Base-by-base conservation (phyloP, 768 basidiomycete genomes). In the Holtermanniella nyarrowii region DNA sequence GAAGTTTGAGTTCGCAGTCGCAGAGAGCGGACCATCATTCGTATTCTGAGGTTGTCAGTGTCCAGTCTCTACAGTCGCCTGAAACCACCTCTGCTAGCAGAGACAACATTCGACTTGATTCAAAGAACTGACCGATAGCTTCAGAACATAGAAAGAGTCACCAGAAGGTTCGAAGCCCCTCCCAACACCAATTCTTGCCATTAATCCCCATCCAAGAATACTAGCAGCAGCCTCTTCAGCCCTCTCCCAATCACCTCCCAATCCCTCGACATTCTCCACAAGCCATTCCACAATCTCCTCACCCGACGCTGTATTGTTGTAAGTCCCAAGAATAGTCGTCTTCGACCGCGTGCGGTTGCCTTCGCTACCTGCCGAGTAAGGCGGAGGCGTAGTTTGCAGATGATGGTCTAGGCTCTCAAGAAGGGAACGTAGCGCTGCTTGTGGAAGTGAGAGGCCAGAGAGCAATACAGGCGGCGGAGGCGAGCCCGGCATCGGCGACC, bases 241-340 rank as follows among this genome's bases (percentile, higher is more conserved):
- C 42, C 79, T 76, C 53, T 90, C 88, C 50, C 86, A 72, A 66
- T 77, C 84, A 18, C 84, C 85, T 16, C 79, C 82, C 55, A 93
- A 84, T 5, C 79, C 86, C 54, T 80, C 79, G 2, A 91, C 82
- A 56, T 85, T 82, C 52, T 78, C 79, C 52, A 81, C 80, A 50
- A 95, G 71, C 88, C 88, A 95, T 3, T 78, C 77, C 7, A 84
- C 85, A 57, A 95, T 83, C 57, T 93, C 89, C 40, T 88, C 88
- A 24, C 90, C 90, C 14, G 81, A 82, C 72, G 93, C 91, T 53
- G 84, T 83, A 52, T 87, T 84, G 24, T 82, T 66, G 46, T 66
- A 69, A 5, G 63, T 68, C 0, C 68, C 70, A 10, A 71, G 54
- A 37, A 71, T 65, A 10, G 66, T 66, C 37, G 89, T 88, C 37